These are phyloP conservation scores for Solanum rostratum DNA, from an alignment of 257 asterid genomes.

Conservation along the genomic window DNA sequence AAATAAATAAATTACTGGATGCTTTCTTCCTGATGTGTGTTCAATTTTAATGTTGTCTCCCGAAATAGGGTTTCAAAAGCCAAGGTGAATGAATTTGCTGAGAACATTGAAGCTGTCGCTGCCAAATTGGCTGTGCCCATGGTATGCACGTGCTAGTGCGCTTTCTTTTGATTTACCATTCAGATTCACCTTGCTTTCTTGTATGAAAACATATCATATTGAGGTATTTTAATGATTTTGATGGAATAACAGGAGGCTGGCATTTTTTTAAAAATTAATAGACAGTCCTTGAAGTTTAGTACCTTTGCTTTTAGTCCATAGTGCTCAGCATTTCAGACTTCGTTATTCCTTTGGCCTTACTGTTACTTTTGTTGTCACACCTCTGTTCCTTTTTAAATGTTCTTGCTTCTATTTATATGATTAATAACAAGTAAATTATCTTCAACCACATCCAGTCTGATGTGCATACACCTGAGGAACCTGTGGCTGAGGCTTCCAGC, in stretches of 20 bases:
- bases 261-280: neutral
- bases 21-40: neutral
- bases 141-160: slow-evolving; percentile 20
- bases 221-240: neutral
- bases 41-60: neutral
- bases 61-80: slow-evolving; percentile 64
- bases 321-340: neutral
- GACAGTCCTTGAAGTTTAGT: neutral
- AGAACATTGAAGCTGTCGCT: slow-evolving; percentile 72
- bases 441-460: slow-evolving; percentile 32
- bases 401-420: neutral
- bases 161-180: neutral
- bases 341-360: neutral
- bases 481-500: slow-evolving; percentile 24
- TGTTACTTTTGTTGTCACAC: neutral
- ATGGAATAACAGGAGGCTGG: neutral
- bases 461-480: slow-evolving; percentile 24
- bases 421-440: slow-evolving; percentile 8
- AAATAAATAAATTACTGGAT: neutral
- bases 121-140: slow-evolving; percentile 44
- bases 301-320: neutral
- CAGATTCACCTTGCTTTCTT: neutral
- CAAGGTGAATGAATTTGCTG: slow-evolving; percentile 54
- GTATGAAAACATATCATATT: neutral
- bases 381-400: neutral